Conservation (phyloP, 2,329 filamentous ascomycete genomes). For the Aotearoamyces nothofagi region DNA sequence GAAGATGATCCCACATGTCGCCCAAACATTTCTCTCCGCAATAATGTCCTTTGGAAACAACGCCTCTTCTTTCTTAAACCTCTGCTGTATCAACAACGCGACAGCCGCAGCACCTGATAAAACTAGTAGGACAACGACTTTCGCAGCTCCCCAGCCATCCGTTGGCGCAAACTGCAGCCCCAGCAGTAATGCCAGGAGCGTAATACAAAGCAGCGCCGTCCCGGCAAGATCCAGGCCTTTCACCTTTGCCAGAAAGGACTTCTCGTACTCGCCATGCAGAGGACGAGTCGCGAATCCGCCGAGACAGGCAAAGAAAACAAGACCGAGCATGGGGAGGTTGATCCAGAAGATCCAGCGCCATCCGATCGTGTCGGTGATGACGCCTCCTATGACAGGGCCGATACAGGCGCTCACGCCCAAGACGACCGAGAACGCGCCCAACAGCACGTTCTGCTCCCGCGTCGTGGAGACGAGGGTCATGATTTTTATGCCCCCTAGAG, state of each 20-base stretch:
- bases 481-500: not conserved
- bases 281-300: constrained; percentile 16
- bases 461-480: not conserved
- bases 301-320: constrained; percentile 22
- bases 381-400: constrained; percentile 44
- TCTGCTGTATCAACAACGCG: not conserved
- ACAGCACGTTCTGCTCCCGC: constrained; percentile 26
- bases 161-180: not conserved
- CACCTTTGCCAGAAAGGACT: constrained; percentile 3
- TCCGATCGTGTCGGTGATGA: constrained; percentile 41
- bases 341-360: constrained; percentile 47
- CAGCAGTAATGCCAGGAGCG: not conserved
- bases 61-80: too few relatives aligned
- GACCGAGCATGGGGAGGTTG: constrained; percentile 27
- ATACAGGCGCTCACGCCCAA: constrained; percentile 40
- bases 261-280: not conserved
- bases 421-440: constrained; percentile 30
- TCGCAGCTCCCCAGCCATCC: not conserved
- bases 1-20: not conserved
- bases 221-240: constrained; percentile 2
- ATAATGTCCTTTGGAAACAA: too few relatives aligned
- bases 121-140: not conserved
- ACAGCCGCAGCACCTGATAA: not conserved
- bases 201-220: not conserved
- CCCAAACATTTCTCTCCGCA: not conserved